Evolutionary conservation across 2,329 filamentous ascomycete species (phyloP).

Genomic region (Ambrosiella cleistominuta): DNA sequence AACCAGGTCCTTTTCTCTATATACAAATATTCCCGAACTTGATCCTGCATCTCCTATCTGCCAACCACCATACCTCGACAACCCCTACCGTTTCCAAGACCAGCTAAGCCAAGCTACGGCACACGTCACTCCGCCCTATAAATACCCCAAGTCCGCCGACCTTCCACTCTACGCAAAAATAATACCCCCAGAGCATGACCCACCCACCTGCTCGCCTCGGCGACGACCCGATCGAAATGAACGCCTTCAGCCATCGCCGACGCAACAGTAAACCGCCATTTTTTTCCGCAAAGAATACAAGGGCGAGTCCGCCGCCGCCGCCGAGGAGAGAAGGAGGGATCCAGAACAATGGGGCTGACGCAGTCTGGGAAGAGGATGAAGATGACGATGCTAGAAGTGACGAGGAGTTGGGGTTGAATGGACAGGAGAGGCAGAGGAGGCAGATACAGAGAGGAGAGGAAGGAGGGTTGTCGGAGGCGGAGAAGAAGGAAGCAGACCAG

Average conservation of each 20-base stretch:
- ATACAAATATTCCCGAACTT: not conserved
- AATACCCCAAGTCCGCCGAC: not conserved
- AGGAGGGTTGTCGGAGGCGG: constrained; percentile 43
- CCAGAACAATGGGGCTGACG: constrained; percentile 17
- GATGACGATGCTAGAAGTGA: constrained; percentile 66
- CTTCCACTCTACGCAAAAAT: too few species aligned
- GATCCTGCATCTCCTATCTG: not conserved
- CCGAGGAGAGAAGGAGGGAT: not conserved
- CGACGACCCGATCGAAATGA: constrained; percentile 12
- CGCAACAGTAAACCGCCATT: constrained; percentile 14
- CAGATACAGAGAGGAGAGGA: constrained; percentile 41
- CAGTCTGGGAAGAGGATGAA: constrained; percentile 32
- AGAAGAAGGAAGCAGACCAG: constrained; percentile 59
- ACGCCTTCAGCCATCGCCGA: constrained; percentile 14
- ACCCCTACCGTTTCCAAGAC: not conserved
- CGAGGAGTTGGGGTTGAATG: constrained; percentile 75
- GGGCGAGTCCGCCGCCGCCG: not conserved
- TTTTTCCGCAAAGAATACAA: not conserved
- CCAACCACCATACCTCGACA: not conserved
- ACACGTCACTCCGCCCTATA: not conserved
- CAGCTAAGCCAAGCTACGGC: not conserved
- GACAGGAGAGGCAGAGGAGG: constrained; percentile 51
- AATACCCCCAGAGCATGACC: not conserved
- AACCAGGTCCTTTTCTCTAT: not conserved
- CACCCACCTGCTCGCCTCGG: not conserved